These are phyloP conservation scores for Striga hermonthica DNA, from an alignment of 305 asterid genomes.

Conservation along the genomic window DNA sequence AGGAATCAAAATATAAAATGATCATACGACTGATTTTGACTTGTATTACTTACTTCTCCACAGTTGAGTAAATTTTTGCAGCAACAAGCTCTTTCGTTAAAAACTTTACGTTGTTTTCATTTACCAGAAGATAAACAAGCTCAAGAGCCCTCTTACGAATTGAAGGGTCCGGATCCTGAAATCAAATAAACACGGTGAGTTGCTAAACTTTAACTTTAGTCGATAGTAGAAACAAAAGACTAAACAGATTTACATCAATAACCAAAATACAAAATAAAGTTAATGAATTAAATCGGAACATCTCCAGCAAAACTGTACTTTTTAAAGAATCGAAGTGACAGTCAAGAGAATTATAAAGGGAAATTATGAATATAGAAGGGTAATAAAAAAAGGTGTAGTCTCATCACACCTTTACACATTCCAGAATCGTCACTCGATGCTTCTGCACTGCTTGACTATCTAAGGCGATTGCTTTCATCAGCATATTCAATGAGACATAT, in stretches of 20 bases:
- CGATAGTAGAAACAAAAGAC: too few species aligned
- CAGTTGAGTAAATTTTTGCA: too few species aligned
- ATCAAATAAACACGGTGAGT: conserved; percentile 32
- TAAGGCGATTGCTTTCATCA: conserved; percentile 88
- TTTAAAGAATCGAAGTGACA: too few species aligned
- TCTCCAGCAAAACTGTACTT: too few species aligned
- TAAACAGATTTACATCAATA: too few species aligned
- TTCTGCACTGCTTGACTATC: conserved; percentile 99
- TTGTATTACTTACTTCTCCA: conserved; percentile 80
- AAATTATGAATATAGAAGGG: neutral
- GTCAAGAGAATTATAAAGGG: too few species aligned
- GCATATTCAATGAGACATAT: conserved; percentile 95
- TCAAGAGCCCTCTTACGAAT: conserved; percentile 97
- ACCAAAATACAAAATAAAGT: too few species aligned
- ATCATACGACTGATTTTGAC: too few species aligned
- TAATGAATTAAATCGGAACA: too few species aligned
- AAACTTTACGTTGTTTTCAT: conserved; percentile 82
- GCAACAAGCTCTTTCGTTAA: conserved; percentile 89
- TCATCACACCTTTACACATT: conserved; percentile 85
- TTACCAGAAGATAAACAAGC: conserved; percentile 86
- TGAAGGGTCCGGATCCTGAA: conserved; percentile 97
- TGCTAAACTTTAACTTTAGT: too few species aligned
- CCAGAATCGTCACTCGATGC: conserved; percentile 89
- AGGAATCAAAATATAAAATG: too few species aligned
- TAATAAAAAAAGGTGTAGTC: conserved; percentile 6